A percentile compares a stretch with the other conserved stretches of the same genome.
These are phyloP conservation scores for Diplocarpon mali DNA, from an alignment of 2,329 filamentous ascomycete species.

Conservation along the genomic window DNA sequence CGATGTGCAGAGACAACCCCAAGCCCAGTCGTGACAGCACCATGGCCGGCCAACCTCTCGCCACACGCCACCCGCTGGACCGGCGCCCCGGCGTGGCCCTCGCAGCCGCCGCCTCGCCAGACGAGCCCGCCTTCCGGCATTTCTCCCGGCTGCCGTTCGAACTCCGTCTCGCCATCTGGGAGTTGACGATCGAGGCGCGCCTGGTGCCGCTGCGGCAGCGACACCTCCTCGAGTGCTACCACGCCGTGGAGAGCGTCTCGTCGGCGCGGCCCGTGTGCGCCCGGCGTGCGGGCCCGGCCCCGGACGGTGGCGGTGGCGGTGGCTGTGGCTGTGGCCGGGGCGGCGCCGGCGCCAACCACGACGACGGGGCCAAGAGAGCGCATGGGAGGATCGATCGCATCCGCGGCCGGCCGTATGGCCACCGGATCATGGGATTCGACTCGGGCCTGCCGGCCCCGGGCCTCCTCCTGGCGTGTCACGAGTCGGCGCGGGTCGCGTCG, in stretches of 20 bases:
- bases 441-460: not conserved
- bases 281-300: not conserved
- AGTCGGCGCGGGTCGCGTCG: not conserved
- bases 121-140: no score
- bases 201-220: constrained; percentile 1
- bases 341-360: not conserved
- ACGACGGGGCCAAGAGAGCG: not conserved
- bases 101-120: no score
- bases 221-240: constrained; percentile 1
- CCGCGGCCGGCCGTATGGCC: not conserved
- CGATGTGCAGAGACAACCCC: no score
- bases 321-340: not conserved
- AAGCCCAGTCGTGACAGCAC: no score
- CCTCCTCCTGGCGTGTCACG: not conserved
- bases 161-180: constrained; percentile 1
- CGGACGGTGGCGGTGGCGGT: no score
- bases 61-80: no score
- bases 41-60: no score
- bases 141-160: constrained; percentile 2
- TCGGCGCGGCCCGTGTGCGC: not conserved
- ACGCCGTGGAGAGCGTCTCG: constrained; percentile 1
- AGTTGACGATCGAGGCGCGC: not conserved
- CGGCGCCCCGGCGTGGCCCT: no score
- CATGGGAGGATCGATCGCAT: constrained; percentile 1
- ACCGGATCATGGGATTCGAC: constrained; percentile 1